Conservation (phyloP, 371 early-diverging fungal genomes). For the Umbelopsis sp. region DNA sequence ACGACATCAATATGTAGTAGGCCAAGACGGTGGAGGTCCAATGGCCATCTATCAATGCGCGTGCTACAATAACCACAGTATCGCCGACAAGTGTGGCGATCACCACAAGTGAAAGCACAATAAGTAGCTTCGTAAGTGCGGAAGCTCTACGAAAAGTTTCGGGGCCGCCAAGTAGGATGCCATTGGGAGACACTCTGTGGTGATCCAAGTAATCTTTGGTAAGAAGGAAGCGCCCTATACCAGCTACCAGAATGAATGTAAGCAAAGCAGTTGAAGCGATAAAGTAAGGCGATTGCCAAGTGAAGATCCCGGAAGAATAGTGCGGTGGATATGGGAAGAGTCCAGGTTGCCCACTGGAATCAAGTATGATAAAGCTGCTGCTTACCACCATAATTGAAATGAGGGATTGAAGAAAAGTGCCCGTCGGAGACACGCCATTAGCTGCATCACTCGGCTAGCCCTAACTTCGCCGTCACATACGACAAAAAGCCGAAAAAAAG, state of each 20-base stretch:
- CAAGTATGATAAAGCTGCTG: slow-evolving; percentile 6
- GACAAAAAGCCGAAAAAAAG: background rate
- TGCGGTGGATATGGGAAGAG: slow-evolving; percentile 22
- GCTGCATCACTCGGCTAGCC: background rate
- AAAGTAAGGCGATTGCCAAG: slow-evolving; percentile 31
- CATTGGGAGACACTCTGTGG: background rate
- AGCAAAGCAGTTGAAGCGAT: slow-evolving; percentile 33
- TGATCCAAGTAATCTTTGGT: slow-evolving; percentile 20
- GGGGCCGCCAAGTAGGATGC: background rate
- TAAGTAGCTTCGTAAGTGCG: slow-evolving; percentile 34
- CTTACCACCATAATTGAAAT: background rate
- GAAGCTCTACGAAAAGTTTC: slow-evolving; percentile 22
- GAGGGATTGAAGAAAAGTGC: background rate
- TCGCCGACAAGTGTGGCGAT: slow-evolving; percentile 36
- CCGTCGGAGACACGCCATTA: background rate
- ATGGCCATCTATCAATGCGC: slow-evolving; percentile 32
- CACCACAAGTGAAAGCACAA: slow-evolving; percentile 27
- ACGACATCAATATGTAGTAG: slow-evolving; percentile 42
- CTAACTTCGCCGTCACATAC: background rate
- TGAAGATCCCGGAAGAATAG: slow-evolving; percentile 20
- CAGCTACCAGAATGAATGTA: slow-evolving; percentile 29
- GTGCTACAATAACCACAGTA: slow-evolving; percentile 32
- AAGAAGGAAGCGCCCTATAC: slow-evolving; percentile 32
- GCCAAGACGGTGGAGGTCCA: slow-evolving; percentile 36
- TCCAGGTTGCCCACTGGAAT: slow-evolving; percentile 9